phyloP scores from a whole-genome alignment of 2,329 filamentous ascomycete genomes.

The Lasiodiplodia sp. region DNA sequence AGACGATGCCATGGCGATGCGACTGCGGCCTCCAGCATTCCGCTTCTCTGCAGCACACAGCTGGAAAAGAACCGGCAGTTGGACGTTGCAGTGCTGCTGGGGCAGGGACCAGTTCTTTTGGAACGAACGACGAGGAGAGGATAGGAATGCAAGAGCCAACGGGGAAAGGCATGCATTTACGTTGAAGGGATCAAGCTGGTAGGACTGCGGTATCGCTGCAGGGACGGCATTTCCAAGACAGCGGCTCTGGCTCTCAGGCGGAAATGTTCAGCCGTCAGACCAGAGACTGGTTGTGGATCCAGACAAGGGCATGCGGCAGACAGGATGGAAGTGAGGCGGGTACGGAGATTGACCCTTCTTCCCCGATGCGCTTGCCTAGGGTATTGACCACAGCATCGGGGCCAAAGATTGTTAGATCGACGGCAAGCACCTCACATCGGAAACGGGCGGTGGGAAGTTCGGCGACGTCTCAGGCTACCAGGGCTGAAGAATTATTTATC shows the following conservation, averaged over 20 bases:
- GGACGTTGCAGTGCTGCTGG: background rate
- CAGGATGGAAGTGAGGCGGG: background rate
- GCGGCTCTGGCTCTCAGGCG: background rate
- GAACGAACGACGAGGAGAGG: background rate
- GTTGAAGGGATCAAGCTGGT: slow-evolving; percentile 17
- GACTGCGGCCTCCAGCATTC: background rate
- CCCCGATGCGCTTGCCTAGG: background rate
- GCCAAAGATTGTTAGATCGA: background rate
- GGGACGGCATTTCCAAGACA: background rate
- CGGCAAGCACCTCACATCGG: background rate
- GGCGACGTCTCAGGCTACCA: background rate
- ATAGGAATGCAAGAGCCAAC: background rate
- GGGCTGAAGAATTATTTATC: background rate
- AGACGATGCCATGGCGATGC: slow-evolving; percentile 3
- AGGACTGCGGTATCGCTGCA: background rate
- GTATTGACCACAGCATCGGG: background rate
- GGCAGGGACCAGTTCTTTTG: background rate
- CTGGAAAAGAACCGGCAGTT: background rate
- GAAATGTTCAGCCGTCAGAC: background rate
- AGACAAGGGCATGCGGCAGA: background rate
- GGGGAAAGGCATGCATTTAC: slow-evolving; percentile 3
- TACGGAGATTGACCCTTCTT: background rate
- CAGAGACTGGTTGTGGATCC: background rate
- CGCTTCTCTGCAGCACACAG: background rate
- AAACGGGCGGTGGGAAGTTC: background rate